Evolutionary conservation across 352 stramenopile genomes (phyloP), one percentile per base, ranked within the genome.

Genomic region (Phytophthora megakarya): DNA sequence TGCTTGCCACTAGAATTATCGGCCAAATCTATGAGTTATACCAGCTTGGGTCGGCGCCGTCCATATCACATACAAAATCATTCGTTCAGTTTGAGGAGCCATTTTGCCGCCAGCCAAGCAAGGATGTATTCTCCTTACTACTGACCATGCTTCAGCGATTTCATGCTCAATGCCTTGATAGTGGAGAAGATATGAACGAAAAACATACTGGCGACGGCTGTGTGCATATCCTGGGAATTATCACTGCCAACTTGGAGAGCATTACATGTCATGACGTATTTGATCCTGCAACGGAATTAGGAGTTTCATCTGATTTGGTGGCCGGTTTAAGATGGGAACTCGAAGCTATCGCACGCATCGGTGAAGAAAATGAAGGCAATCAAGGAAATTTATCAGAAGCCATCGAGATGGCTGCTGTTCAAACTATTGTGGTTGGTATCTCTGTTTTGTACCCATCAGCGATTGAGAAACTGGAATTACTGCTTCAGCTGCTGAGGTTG

Each of bases 41-140:
- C 49, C 49, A 75, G 16, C 18, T 72, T 40, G 40, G 60, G 16
- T 57, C 61, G 21, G 49, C 8, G 11, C 33, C 33, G 23, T 37
- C 21, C 3, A 26, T 54, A 42, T 37, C 39, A 8, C 35, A 30
- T 22, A 22, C 47, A n/a, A 73, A 67, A 32, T 35, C 32, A 12
- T 39, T 5, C 25, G 40, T 79, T 47, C 64, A 64, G 10, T 94
- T 96, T 62, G 85, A 96, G 61, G 82, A 92, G 35, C 81, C 87
- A 0, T 96, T 90, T 61, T 88, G 72, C 30, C 73, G 84, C 0
- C 87, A 96, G 39, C 87, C 87, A 7, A 81, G 62, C 35, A 73
- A 76, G 22, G 60, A 82, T 13, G 75, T 86, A 19, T 76, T 96
- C 47, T 50, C 60, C 3, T 51, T 86, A 42, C 40, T 93, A 0